These are phyloP conservation scores for Nannizzia gypsea DNA, from an alignment of 2,329 filamentous ascomycete genomes.

Conservation along the genomic window DNA sequence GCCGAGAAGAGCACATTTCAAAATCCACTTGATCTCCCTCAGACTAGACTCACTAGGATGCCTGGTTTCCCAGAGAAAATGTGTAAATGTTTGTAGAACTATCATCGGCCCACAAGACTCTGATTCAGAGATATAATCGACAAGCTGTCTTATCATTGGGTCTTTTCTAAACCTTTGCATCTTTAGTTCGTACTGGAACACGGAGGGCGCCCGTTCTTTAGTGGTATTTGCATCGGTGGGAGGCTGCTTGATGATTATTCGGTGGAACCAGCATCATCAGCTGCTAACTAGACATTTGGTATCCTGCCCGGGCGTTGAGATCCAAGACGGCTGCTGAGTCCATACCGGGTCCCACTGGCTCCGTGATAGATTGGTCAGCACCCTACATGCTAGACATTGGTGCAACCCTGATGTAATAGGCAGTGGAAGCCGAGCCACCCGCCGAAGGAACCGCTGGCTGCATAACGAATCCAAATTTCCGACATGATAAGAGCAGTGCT, in stretches of 20 bases:
- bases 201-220: conserved; percentile 1
- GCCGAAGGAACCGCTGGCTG: too few relatives aligned
- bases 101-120: conserved; percentile 14
- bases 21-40: conserved; percentile 15
- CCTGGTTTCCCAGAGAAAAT: conserved; percentile 15
- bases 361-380: conserved; percentile 7
- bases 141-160: conserved; percentile 11
- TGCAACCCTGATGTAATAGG: too few relatives aligned
- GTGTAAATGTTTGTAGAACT: conserved; percentile 13
- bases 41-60: conserved; percentile 10
- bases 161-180: conserved; percentile 13
- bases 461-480: too few relatives aligned
- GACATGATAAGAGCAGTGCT: too few relatives aligned
- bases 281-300: conserved; percentile 11
- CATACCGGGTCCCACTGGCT: conserved; percentile 9
- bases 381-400: neutral
- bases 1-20: conserved; percentile 13
- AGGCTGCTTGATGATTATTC: conserved; percentile 13
- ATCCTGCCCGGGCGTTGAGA: conserved; percentile 4
- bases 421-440: too few relatives aligned
- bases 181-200: conserved; percentile 14
- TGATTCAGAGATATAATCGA: conserved; percentile 9
- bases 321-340: conserved; percentile 12
- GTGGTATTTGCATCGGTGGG: neutral
- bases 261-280: conserved; percentile 5